Evolutionary conservation across 1,284 basidiomycete genomes (phyloP), one percentile per base, ranked within the genome.

Genomic region (Sporisorium reilianum): DNA sequence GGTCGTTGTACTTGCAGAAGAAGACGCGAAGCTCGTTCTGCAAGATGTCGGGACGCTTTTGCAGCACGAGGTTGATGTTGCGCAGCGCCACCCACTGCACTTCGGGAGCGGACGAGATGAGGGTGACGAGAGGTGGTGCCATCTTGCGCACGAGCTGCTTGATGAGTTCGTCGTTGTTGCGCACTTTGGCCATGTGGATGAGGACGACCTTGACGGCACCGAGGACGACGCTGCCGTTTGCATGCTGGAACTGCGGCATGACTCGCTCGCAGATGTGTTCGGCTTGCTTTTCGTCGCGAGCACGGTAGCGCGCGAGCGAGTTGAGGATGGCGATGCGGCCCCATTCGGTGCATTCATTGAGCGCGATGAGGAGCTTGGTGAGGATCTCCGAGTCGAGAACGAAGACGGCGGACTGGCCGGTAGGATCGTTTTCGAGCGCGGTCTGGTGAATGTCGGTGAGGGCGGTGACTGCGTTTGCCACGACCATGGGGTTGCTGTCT

Each of bases 1-100:
- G 97, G 83, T 99, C 97, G 84, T 98, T 99, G 86, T 99, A 99
- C 86, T 98, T 99, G 91, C 95, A 98, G 87, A 99, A 99, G 87
- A 99, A 99, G 22, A 97, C 94, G 74, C 95, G 93, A 85, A 99
- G 95, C 82, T 99, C 96, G 85, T 97, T 97, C 85, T 94, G 92
- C 54, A 99, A 88, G 14, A 99, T 93, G 40, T 91, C 87, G 8
- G 96, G 95, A 54, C 97, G 89, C 62, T 96, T 90, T 86, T 99
- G 97, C 65, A 99, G 94, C 77, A 99, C 93, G 32, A 99, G 89
- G 44, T 98, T 89, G 81, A 99, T 99, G 85, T 99, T 99, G 58
- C 97, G 90, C 28, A 99, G 87, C 0, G 95, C 94, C 38, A 99
- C 95, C 86, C 98, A 99, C 89, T 99, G 97, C 1, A 99, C 95